Evolutionary conservation across 805 yeast genomes (phyloP), one percentile per base, ranked within the genome.

Genomic region (Yarrowia yakushimensis): DNA sequence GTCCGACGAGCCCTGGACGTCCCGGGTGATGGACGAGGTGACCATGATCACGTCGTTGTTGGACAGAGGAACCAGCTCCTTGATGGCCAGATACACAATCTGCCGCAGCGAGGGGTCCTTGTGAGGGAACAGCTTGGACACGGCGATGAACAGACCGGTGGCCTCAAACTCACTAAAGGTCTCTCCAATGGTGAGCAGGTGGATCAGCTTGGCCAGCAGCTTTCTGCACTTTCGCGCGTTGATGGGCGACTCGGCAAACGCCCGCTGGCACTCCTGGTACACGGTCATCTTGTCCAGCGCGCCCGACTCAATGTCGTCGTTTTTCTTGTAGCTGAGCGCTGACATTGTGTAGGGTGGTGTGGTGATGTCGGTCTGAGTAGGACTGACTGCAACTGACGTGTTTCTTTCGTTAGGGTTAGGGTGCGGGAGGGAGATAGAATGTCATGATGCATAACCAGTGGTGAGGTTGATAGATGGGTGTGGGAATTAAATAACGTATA

Each of bases 11-110:
- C 85, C 86, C 77, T 96, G 97, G 62, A 94, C 90, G 77, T 94
- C 99, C 77, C 92, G 92, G 97, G 94, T 94, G 72, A 94, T 92
- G 27, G 97, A 91, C 2, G 97, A 90, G 27, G 99, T 94, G 27
- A 93, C 97, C 98, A 94, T 94, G 74, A 94, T 82, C 63, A 91
- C 90, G 75, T 94, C 97, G 68, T 90, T 89, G 43, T 59, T 59
- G 20, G 97, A 90, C 66, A 87, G 82, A 18, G 86, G 76, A 55
- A 93, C 83, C 66, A 94, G 82, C 74, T 93, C 97, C 78, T 94
- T 94, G 75, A 93, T 91, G 15, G 97, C 93, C 73, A 94, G 79
- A 72, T 93, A 94, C 17, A 93, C 96, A 78, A 89, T 82, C 77
- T 94, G 99, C 75, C 99, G 87, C 72, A 94, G 82, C 39, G 83